Evolutionary conservation across 2,329 filamentous ascomycete species (phyloP).

Genomic region (Ceratocystiopsis sp.): DNA sequence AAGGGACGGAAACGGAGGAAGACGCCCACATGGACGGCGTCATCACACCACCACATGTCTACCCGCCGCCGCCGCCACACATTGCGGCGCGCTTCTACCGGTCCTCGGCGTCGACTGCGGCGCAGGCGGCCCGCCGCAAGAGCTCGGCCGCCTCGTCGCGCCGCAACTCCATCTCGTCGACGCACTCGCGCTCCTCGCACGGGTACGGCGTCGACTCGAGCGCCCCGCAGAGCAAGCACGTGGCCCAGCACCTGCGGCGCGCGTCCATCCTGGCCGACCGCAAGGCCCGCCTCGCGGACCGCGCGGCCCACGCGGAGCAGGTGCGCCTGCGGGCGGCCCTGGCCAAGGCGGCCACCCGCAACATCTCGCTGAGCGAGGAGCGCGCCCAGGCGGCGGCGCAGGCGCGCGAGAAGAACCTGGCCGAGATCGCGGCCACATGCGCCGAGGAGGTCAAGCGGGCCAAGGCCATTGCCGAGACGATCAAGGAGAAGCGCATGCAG

Average conservation of each 20-base stretch:
- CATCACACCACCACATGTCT: background rate
- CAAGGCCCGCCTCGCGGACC: conserved; percentile 61
- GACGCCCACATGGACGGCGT: conserved; percentile 1
- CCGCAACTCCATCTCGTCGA: conserved; percentile 64
- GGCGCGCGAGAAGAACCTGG: conserved; percentile 62
- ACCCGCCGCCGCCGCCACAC: conserved; percentile 36
- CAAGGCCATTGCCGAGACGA: conserved; percentile 66
- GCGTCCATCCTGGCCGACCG: conserved; percentile 68
- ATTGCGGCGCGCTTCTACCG: conserved; percentile 67
- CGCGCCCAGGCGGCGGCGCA: conserved; percentile 61
- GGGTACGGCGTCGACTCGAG: conserved; percentile 32
- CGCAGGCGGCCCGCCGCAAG: conserved; percentile 43
- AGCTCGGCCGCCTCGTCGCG: conserved; percentile 64
- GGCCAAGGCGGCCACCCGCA: conserved; percentile 50
- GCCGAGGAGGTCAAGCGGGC: conserved; percentile 71
- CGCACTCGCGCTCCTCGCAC: conserved; percentile 52
- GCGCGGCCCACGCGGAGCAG: conserved; percentile 69
- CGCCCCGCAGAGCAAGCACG: conserved; percentile 56
- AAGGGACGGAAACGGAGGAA: background rate
- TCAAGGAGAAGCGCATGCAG: conserved; percentile 63
- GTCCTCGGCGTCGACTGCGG: conserved; percentile 20
- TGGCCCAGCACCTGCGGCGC: conserved; percentile 63
- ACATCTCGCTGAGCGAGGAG: conserved; percentile 54
- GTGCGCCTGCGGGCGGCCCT: conserved; percentile 60
- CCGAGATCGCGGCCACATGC: conserved; percentile 64